These are phyloP conservation scores for Metarhizium sp. DNA, from an alignment of 2,329 filamentous ascomycete species.

Conservation along the genomic window DNA sequence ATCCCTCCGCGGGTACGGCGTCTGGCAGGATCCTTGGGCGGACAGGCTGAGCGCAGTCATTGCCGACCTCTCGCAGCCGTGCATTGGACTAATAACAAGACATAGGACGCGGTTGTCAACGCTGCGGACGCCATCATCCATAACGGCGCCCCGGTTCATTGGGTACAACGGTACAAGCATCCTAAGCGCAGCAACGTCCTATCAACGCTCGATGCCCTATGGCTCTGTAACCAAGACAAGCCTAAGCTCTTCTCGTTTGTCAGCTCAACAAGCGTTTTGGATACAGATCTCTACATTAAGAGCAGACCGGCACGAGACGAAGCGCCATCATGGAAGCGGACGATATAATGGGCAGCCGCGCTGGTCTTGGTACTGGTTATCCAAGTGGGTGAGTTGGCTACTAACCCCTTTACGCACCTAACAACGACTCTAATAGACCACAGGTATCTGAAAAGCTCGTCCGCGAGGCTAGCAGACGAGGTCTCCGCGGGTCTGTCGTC, in stretches of 20 bases:
- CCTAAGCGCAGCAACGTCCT: constrained; percentile 62
- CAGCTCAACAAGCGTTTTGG: constrained; percentile 67
- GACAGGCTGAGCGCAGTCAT: constrained; percentile 56
- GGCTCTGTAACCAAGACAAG: constrained; percentile 66
- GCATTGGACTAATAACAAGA: constrained; percentile 59
- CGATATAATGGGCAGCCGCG: constrained; percentile 65
- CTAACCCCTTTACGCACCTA: neutral
- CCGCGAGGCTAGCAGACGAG: constrained; percentile 67
- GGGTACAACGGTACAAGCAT: constrained; percentile 72
- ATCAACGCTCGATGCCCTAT: constrained; percentile 67
- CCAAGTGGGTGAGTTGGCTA: constrained; percentile 39
- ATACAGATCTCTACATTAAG: constrained; percentile 68
- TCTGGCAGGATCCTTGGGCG: constrained; percentile 66
- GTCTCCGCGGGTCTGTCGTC: constrained; percentile 65
- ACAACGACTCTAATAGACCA: neutral
- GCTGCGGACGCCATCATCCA: constrained; percentile 68
- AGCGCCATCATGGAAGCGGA: too few relatives aligned
- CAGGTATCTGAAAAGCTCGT: constrained; percentile 47
- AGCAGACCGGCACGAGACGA: constrained; percentile 40
- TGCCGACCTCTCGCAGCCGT: constrained; percentile 64
- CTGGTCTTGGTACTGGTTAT: constrained; percentile 74
- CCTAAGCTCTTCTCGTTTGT: constrained; percentile 73
- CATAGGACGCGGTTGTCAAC: constrained; percentile 56
- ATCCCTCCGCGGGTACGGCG: constrained; percentile 65
- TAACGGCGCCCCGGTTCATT: constrained; percentile 76